phyloP scores from a whole-genome alignment of 2,329 filamentous ascomycete species.

The Seiridium cupressi region DNA sequence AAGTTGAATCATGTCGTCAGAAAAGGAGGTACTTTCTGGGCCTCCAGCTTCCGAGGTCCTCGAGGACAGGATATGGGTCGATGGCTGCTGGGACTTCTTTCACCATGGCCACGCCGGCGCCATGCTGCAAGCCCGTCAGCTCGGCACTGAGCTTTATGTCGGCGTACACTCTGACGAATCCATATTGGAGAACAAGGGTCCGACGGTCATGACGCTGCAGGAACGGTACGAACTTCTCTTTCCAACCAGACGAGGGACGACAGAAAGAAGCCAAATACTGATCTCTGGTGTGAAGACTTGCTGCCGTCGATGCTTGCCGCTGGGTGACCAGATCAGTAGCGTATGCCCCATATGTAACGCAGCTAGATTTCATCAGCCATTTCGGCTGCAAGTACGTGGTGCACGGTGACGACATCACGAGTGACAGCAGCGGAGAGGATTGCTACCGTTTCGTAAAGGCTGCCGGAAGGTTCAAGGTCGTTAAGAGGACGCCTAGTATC shows the following conservation, averaged over 20 bases:
- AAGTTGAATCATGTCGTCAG: slow-evolving; percentile 7
- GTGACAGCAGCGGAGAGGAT: slow-evolving; percentile 88
- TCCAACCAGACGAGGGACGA: slow-evolving; percentile 1
- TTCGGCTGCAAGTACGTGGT: slow-evolving; percentile 96
- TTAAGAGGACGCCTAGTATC: slow-evolving; percentile 93
- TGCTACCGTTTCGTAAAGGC: slow-evolving; percentile 98
- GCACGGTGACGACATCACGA: slow-evolving; percentile 96
- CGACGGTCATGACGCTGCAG: slow-evolving; percentile 90
- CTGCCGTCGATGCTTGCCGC: slow-evolving; percentile 90
- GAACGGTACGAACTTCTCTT: slow-evolving; percentile 61
- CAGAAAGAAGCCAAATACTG: slow-evolving; percentile 23
- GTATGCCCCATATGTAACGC: slow-evolving; percentile 90
- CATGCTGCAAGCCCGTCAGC: slow-evolving; percentile 90
- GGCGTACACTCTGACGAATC: slow-evolving; percentile 95
- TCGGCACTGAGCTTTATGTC: slow-evolving; percentile 84
- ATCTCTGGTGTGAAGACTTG: slow-evolving; percentile 53
- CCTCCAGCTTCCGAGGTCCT: slow-evolving; percentile 51
- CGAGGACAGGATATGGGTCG: slow-evolving; percentile 87
- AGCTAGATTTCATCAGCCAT: slow-evolving; percentile 88
- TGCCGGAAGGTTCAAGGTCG: slow-evolving; percentile 90
- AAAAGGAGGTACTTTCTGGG: slow-evolving; percentile 15
- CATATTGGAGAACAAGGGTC: slow-evolving; percentile 95
- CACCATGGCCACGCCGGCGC: slow-evolving; percentile 97
- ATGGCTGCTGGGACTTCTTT: slow-evolving; percentile 99
- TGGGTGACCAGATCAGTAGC: slow-evolving; percentile 87